A percentile compares a stretch with the other conserved stretches of the same genome.
phyloP scores from a whole-genome alignment of 768 basidiomycete species.

The Suillus paluster region DNA sequence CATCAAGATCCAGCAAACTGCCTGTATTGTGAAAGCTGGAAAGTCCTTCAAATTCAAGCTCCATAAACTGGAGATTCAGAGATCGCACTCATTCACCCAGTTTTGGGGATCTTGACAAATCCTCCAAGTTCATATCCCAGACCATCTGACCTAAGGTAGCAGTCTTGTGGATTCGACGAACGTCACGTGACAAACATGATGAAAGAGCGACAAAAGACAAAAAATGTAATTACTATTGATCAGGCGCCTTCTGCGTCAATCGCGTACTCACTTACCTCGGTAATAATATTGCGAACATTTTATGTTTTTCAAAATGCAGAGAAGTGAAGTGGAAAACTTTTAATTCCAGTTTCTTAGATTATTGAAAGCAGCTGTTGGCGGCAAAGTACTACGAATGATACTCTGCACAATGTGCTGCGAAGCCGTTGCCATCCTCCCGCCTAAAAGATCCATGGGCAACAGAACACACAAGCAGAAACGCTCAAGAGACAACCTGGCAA shows the following conservation, averaged over 20 bases:
- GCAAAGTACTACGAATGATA: too few species aligned
- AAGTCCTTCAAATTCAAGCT: conserved; percentile 47
- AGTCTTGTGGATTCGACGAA: not conserved
- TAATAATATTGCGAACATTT: not conserved
- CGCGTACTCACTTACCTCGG: not conserved
- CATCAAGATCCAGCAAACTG: conserved; percentile 63
- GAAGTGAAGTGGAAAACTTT: too few species aligned
- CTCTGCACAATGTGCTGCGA: too few species aligned
- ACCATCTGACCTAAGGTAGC: conserved; percentile 37
- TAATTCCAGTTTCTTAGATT: too few species aligned
- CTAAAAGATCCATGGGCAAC: too few species aligned
- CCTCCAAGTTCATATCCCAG: conserved; percentile 56
- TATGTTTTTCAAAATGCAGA: conserved; percentile 1
- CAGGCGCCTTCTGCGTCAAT: not conserved
- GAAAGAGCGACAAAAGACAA: not conserved
- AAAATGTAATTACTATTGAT: not conserved
- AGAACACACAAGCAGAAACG: too few species aligned
- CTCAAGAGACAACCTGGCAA: too few species aligned
- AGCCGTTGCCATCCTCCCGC: too few species aligned
- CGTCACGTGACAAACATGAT: not conserved
- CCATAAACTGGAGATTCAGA: conserved; percentile 57
- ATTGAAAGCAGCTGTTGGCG: too few species aligned
- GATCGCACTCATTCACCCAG: conserved; percentile 69
- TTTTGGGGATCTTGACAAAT: conserved; percentile 67
- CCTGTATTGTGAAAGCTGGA: conserved; percentile 37